Evolutionary conservation across 345 rosid species (phyloP).

Genomic region (Salix viminalis): DNA sequence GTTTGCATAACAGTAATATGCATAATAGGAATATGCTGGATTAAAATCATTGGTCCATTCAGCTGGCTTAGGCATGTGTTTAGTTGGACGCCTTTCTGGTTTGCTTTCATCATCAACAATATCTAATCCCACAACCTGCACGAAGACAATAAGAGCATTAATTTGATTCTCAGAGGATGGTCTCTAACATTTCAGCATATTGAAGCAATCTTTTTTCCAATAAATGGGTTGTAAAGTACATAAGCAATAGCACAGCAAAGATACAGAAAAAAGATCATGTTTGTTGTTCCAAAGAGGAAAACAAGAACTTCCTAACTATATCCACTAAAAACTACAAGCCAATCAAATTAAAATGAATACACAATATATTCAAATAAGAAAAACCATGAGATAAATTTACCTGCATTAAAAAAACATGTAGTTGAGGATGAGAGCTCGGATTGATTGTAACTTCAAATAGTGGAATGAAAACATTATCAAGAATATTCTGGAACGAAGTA

Average conservation of each 20-base stretch:
- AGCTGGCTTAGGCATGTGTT: conserved; percentile 54
- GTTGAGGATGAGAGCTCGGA: conserved; percentile 57
- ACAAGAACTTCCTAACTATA: background rate
- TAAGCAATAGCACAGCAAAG: background rate
- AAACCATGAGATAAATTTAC: conserved; percentile 12
- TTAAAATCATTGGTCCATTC: conserved; percentile 57
- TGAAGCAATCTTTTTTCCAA: background rate
- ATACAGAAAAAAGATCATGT: background rate
- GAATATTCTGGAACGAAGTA: conserved; percentile 48
- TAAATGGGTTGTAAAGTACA: background rate
- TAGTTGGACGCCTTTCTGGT: conserved; percentile 58
- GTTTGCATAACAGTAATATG: conserved; percentile 58
- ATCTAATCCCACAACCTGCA: conserved; percentile 59
- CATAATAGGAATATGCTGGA: conserved; percentile 54
- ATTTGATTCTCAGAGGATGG: background rate
- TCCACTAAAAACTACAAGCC: background rate
- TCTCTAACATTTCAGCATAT: background rate
- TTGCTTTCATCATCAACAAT: conserved; percentile 60
- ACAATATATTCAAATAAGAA: background rate
- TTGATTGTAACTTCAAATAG: conserved; percentile 46
- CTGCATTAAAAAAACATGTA: conserved; percentile 42
- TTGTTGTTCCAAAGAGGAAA: background rate
- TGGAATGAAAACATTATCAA: conserved; percentile 52
- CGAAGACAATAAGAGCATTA: conserved; percentile 1
- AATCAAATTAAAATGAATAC: background rate